Evolutionary conservation across 306 rosid genomes (phyloP).

Genomic region (Parietaria judaica): DNA sequence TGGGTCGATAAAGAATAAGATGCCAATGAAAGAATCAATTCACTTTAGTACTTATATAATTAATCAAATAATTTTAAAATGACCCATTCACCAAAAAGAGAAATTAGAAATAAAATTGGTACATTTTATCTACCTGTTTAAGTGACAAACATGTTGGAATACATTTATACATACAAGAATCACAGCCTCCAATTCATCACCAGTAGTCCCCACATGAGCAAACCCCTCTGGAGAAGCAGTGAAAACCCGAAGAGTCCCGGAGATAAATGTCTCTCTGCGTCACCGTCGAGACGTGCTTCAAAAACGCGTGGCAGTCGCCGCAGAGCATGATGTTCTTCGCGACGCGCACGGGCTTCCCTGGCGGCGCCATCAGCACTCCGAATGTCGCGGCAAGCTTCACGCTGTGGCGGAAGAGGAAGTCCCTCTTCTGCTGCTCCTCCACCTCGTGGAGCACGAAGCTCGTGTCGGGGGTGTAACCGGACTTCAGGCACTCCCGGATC

Average conservation of each 20-base stretch:
- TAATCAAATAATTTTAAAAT: too few relatives aligned
- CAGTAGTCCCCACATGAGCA: constrained; percentile 79
- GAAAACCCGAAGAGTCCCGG: constrained; percentile 81
- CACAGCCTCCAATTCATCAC: constrained; percentile 22
- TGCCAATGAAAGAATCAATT: too few relatives aligned
- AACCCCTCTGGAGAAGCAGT: constrained; percentile 62
- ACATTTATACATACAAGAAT: constrained; percentile 5
- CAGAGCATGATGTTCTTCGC: constrained; percentile 74
- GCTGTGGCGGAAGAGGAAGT: constrained; percentile 63
- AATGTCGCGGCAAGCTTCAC: constrained; percentile 70
- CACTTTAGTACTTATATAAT: too few relatives aligned
- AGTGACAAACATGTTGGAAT: too few relatives aligned
- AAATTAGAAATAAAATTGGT: too few relatives aligned
- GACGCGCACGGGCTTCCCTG: constrained; percentile 54
- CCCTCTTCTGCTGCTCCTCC: constrained; percentile 71
- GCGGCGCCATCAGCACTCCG: constrained; percentile 54
- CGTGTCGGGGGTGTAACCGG: constrained; percentile 73
- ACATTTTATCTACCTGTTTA: too few relatives aligned
- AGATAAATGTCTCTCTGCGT: constrained; percentile 49
- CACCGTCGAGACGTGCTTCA: constrained; percentile 62
- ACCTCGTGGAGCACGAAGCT: constrained; percentile 80
- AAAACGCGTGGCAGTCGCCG: constrained; percentile 80
- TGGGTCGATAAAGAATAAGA: too few relatives aligned
- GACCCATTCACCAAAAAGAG: too few relatives aligned
- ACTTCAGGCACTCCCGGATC: constrained; percentile 63